Percentiles rank a stretch among this genome's conserved stretches.
phyloP scores from a whole-genome alignment of 2,329 filamentous ascomycete genomes.

The Corinectria fuckeliana region DNA sequence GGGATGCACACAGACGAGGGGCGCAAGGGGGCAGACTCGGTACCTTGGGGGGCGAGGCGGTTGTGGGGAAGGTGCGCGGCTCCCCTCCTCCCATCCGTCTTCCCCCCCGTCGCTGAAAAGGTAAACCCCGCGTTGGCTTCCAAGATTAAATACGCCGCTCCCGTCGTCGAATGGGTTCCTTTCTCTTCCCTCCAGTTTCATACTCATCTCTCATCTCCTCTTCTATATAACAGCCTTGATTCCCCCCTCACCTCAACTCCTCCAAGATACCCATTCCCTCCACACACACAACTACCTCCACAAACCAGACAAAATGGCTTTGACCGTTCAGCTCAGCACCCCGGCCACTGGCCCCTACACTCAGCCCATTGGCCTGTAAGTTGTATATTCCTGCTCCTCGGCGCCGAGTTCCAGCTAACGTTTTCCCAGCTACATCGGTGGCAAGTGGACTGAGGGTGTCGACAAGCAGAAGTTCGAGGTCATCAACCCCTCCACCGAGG shows the following conservation, averaged over 20 bases:
- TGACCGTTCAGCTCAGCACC: slow-evolving; percentile 70
- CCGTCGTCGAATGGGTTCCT: slow-evolving; percentile 23
- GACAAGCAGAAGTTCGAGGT: slow-evolving; percentile 93
- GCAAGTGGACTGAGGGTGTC: slow-evolving; percentile 79
- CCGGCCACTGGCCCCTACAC: slow-evolving; percentile 66
- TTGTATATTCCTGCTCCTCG: slow-evolving; percentile 17
- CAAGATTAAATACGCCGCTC: slow-evolving; percentile 38
- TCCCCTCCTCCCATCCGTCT: slow-evolving; percentile 18
- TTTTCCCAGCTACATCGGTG: slow-evolving; percentile 80
- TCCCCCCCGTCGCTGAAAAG: background rate
- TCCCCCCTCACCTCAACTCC: slow-evolving; percentile 13
- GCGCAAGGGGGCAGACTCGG: background rate
- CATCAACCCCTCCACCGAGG: slow-evolving; percentile 86
- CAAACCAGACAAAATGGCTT: slow-evolving; percentile 34
- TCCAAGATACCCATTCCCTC: slow-evolving; percentile 33
- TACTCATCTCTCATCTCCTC: slow-evolving; percentile 29
- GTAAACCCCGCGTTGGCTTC: slow-evolving; percentile 33
- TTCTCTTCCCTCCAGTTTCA: slow-evolving; percentile 33
- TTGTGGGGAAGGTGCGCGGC: slow-evolving; percentile 38
- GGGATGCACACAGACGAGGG: slow-evolving; percentile 7
- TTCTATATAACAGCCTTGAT: slow-evolving; percentile 26
- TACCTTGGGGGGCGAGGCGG: slow-evolving; percentile 33
- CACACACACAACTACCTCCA: slow-evolving; percentile 13
- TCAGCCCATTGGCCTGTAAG: slow-evolving; percentile 69
- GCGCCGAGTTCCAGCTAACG: background rate